Evolutionary conservation across 1,284 basidiomycete species (phyloP), one percentile per base, ranked within the genome.

Genomic region (Lignosus rhinocerotis): DNA sequence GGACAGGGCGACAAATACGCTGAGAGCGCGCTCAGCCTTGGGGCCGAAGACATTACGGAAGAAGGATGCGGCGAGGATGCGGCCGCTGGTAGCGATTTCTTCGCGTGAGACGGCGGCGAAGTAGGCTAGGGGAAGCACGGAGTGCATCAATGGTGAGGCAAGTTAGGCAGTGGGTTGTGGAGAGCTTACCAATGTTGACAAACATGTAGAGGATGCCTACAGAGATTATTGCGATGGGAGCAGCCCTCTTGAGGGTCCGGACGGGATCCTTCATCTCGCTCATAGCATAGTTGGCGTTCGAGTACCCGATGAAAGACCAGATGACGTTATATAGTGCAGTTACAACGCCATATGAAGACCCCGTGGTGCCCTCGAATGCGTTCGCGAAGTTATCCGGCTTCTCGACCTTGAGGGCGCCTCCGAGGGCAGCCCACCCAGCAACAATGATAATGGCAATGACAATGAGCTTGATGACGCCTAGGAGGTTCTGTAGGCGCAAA

Each of bases 201-300:
- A 80, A 74, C 17, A 89, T 56, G 63, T 89, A 90, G 1, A 84
- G 75, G 0, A 77, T 65, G 0, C 81, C 76, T 6, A 86, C 81
- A 33, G 76, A 74, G 8, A 75, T 60, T 72, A 88, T 79, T 0
- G 84, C 87, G 12, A 88, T 68, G 1, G 88, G 86, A 2, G 81
- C 86, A 0, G 87, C 88, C 11, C 79, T 74, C 67, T 84, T 88
- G 66, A 90, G 79, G 0, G 88, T 90, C 21, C 78, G 77, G 2
- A 88, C 77, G 5, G 88, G 88, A 64, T 90, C 76, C 34, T 77
- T 78, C 25, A 88, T 77, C 66, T 90, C 87, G n/a, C 86, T 87
- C 12, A 90, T 72, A 0, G 69, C 69, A 55, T 70, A 70, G 55
- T 88, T 88, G 19, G 83, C 85, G 56, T 84, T 86, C 0, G 80